These are phyloP conservation scores for Paramecium sonneborni DNA, from an alignment of 73 alveolate genomes.

Conservation along the genomic window DNA sequence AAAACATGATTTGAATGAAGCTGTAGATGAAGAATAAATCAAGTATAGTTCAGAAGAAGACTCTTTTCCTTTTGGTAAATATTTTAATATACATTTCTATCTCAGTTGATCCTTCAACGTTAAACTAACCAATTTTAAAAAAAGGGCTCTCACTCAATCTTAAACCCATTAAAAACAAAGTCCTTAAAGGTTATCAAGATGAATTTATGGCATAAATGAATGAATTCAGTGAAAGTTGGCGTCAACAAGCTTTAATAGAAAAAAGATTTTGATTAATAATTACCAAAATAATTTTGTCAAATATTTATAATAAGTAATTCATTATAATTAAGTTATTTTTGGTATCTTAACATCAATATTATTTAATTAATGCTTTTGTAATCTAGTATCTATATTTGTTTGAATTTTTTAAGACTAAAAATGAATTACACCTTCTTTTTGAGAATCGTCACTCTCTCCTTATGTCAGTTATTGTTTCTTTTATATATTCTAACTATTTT, in stretches of 20 bases:
- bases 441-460: neutral
- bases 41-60: neutral
- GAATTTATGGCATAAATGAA: neutral
- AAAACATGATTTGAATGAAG: neutral
- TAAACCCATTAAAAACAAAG: neutral
- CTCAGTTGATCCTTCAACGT: neutral
- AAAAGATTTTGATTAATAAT: neutral
- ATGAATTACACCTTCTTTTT: neutral
- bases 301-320: neutral
- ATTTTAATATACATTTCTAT: neutral
- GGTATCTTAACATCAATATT: neutral
- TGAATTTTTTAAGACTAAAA: neutral
- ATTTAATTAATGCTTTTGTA: neutral
- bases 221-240: conserved; percentile 13
- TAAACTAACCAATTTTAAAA: neutral
- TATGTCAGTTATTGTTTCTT: neutral
- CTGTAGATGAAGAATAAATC: neutral
- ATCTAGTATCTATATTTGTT: neutral
- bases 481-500: neutral
- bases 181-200: conserved; percentile 12
- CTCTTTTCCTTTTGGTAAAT: conserved; percentile 24
- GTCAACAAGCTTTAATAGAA: neutral
- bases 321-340: neutral
- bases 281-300: neutral
- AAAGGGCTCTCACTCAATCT: conserved; percentile 12